A percentile compares a stretch with the other conserved stretches of the same genome.
These are phyloP conservation scores for Ramularia endophylla DNA, from an alignment of 2,329 filamentous ascomycete genomes.

Conservation along the genomic window DNA sequence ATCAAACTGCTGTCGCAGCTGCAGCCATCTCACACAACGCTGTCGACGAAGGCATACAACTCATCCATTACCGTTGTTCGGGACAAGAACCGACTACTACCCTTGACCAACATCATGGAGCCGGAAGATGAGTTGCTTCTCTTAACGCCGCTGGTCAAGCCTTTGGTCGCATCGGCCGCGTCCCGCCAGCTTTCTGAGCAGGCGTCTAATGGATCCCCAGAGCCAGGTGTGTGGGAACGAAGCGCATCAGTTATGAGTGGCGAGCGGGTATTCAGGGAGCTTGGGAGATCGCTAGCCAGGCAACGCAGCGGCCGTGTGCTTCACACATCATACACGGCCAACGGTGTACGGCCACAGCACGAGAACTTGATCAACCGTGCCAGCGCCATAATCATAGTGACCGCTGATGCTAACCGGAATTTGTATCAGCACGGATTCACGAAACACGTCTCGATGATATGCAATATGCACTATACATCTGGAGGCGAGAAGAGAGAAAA, in stretches of 20 bases:
- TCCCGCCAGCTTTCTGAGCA: constrained; percentile 64
- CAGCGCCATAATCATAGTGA: constrained; percentile 82
- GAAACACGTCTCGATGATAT: constrained; percentile 95
- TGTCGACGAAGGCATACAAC: constrained; percentile 84
- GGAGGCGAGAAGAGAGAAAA: constrained; percentile 70
- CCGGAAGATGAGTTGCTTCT: constrained; percentile 84
- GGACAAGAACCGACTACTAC: constrained; percentile 79
- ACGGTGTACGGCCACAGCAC: constrained; percentile 85
- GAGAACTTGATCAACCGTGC: constrained; percentile 88
- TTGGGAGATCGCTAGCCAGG: constrained; percentile 80
- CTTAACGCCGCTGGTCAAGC: constrained; percentile 83
- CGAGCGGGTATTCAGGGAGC: constrained; percentile 84
- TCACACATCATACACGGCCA: constrained; percentile 92
- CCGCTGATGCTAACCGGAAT: constrained; percentile 89
- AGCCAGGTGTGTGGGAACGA: constrained; percentile 51
- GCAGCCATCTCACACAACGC: constrained; percentile 71
- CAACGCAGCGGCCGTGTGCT: constrained; percentile 79
- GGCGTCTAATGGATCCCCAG: constrained; percentile 51
- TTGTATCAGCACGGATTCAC: constrained; percentile 92
- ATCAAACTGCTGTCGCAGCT: constrained; percentile 70
- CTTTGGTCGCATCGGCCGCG: constrained; percentile 80
- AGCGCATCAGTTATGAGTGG: constrained; percentile 74
- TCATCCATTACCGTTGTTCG: constrained; percentile 88
- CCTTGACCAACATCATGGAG: constrained; percentile 73
- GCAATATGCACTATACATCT: constrained; percentile 67